Base-by-base conservation (phyloP, 352 stramenopile species). In the Achlya hypogyna region DNA sequence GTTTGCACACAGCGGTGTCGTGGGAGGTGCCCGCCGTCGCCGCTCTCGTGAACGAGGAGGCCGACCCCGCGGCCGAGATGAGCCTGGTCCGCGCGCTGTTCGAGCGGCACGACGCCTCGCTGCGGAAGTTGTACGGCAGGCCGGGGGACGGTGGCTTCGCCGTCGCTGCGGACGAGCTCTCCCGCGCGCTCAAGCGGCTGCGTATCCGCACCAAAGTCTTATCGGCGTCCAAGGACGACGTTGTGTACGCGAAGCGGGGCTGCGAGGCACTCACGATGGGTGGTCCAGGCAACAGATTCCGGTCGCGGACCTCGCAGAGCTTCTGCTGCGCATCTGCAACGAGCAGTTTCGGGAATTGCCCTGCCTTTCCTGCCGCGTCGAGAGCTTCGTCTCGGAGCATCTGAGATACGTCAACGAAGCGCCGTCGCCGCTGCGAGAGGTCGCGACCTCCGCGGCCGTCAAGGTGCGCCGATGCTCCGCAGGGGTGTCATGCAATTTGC, bases 321-420 rank as follows among this genome's bases (percentile, higher is more conserved):
- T 86, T 29, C 38, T 91, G 35, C 68, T 89, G 23, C 78, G 86
- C 62, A 74, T 91, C 25, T 88, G 81, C 69, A 89, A 89, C 53
- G 82, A 91, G 25, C 82, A 91, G 72, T 91, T 91, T 31, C 63
- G 76, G 0, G 72, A 85, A 1, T 69, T 89, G 51, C 27, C 69
- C 10, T 73, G 76, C 0, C 45, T 91, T 1, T 87, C 79, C 52
- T 74, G 77, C 2, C 78, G 82, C 3, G 79, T 91, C n/a, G 82
- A 91, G 40, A 70, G 73, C 35, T 84, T 91, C 34, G 51, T 77
- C 22, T 67, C 42, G 9, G 67, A 84, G 34, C 78, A 91, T 43
- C 58, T 91, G 47, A 74, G 78, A 0, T 69, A 82, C 18, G 77
- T 75, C 1, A 59, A 76, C 20, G 74, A 87, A 49, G 84, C 86